Evolutionary conservation across 202 grass and related monocot genomes (phyloP), one percentile per base, ranked within the genome.

Genomic region (Hordeum pubiflorum): DNA sequence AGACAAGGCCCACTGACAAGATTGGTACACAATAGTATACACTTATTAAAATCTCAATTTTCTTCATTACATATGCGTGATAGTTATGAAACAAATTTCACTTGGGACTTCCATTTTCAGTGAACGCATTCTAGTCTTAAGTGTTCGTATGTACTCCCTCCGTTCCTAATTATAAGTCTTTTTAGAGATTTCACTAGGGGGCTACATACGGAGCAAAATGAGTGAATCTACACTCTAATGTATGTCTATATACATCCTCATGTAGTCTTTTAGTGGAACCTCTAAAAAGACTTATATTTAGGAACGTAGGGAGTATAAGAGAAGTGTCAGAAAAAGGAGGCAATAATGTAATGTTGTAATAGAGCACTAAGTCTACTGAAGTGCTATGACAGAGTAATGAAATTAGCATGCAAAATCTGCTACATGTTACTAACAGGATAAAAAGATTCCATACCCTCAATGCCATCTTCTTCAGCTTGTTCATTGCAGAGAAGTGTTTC

Each of bases 391-490:
- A 68, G 63, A 84, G 22, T 74, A 38, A n/a, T 81, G 29, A 76
- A 81, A 63, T 76, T 46, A 6, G 1, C 50, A n/a, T 71, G 50
- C 13, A 84, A 75, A 66, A 63, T 26, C 15, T 74, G 75, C 13
- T 55, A 62, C 20, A 61, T 21, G 61, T 39, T 6, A 33, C 26
- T 12, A 78, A 82, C 48, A 3, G 55, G 55, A 67, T 58, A 73
- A 81, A 71, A 13, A 83, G 66, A 63, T 79, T 52, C 2, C 77
- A 33, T 91, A 97, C 94, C 91, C 89, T 85, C 75, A 97, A 83
- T 78, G 94, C 94, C 89, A 97, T 91, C 80, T 97, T 97, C 83
- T 97, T 97, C 22, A 97, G 91, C 37, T 97, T 97, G 70, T 97
- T 97, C 89, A 94, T 93, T 32, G 94, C 94, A 63, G 91, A 86